Evolutionary conservation across 2,329 filamentous ascomycete genomes (phyloP).

Genomic region (Pestalotiopsis sp.): DNA sequence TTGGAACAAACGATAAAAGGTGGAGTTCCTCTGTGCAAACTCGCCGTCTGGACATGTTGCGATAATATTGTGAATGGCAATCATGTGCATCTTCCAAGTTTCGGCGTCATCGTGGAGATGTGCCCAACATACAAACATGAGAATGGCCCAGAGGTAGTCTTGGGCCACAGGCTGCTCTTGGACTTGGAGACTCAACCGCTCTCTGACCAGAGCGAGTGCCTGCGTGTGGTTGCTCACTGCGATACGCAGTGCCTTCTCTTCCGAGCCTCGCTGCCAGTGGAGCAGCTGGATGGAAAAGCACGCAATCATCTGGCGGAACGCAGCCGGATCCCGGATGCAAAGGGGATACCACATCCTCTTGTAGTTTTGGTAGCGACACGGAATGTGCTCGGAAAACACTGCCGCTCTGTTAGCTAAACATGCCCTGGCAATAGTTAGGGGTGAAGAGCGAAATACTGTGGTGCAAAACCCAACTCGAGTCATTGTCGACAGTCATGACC

Average conservation of each 20-base stretch:
- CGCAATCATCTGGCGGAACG: neutral
- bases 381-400: neutral
- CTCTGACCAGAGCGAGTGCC: neutral
- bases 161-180: neutral
- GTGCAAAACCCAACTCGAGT: neutral
- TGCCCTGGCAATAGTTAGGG: neutral
- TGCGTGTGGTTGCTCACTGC: neutral
- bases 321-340: neutral
- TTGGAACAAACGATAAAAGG: neutral
- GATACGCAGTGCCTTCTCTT: neutral
- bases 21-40: neutral
- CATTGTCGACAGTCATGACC: neutral
- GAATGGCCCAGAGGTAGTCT: neutral
- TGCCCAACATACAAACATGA: neutral
- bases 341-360: neutral
- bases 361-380: neutral
- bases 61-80: neutral
- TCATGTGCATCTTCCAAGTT: neutral
- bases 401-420: neutral
- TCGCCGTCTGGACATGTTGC: neutral
- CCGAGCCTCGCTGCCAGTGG: neutral
- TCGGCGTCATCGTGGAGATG: neutral
- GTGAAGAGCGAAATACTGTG: neutral
- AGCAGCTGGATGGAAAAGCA: neutral
- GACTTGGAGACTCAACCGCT: neutral